Evolutionary conservation across 495 filamentous ascomycete genomes (phyloP), one percentile per base, ranked within the genome.

Genomic region (Usnea hakonensis): DNA sequence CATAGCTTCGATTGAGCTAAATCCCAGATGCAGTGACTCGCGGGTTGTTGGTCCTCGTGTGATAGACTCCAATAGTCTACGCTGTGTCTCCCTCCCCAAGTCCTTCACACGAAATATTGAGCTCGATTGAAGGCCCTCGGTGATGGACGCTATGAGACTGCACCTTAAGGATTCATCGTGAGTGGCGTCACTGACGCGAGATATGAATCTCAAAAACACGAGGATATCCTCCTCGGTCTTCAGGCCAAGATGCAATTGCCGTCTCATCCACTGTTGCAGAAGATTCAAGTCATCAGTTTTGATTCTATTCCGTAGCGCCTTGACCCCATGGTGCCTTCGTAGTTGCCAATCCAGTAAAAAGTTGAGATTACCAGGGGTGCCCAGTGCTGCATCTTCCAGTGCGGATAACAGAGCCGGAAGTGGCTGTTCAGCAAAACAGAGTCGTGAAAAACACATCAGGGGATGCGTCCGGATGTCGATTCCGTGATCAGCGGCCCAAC

Each of bases 331-430:
- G 6, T 7, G 4, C 19, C 9, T 19, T 16, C 48, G 28, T 52
- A 56, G 55, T 23, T 54, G 55, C 33, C 69, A 72, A 36, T 65
- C 65, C 36, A 55, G 73, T 55, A 50, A 74, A 64, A 6, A 71
- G 64, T 17, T 64, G 55, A 54, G 67, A 57, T 81, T 81, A 2
- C 74, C 68, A 16, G 77, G 67, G 33, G 68, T 71, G 57, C 79
- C 79, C 37, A 81, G 55, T 33, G 68, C 68, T 0, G 69, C 69
- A 55, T 83, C 78, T 48, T 77, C 74, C 32, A 81, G 55, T 41
- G 81, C 81, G 11, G 66, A 57, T n/a, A 75, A 61, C 0, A 75
- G 67, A 61, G 74, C 68, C 19, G 71, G 38, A 64, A 69, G 38
- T 33, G 37, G 30, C 41, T 57, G 37, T 28, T 36, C 54, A 46